A percentile compares a stretch with the other conserved stretches of the same genome.
These are phyloP conservation scores for Solanum chiquidenum DNA, from an alignment of 257 asterid genomes.

Conservation along the genomic window DNA sequence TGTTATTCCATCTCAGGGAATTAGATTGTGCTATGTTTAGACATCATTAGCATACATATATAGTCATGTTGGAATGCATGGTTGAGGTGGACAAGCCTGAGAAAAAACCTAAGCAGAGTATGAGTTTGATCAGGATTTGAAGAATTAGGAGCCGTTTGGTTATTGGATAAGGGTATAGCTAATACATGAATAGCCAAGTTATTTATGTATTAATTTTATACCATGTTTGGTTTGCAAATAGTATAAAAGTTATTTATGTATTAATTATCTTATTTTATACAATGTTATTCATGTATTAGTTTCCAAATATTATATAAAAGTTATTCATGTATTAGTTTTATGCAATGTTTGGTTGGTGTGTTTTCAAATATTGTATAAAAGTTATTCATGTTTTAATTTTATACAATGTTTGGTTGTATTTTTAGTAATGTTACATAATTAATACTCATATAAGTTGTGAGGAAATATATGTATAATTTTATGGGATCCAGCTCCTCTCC, in stretches of 20 bases:
- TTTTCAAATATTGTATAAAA: no score
- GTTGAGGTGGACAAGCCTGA: not conserved
- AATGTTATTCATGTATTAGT: no score
- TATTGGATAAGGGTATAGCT: not conserved
- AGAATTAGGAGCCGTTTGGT: not conserved
- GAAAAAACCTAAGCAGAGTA: not conserved
- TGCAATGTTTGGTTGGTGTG: no score
- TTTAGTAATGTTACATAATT: not conserved
- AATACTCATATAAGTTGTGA: not conserved
- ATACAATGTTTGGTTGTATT: no score
- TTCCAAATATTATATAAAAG: no score
- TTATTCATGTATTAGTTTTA: no score
- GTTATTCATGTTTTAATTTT: no score
- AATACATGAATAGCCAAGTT: not conserved
- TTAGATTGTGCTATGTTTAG: not conserved
- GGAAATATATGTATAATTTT: not conserved
- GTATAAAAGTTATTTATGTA: not conserved
- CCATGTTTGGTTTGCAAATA: not conserved
- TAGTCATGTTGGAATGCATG: not conserved
- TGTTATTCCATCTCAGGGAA: not conserved
- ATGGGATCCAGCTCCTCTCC: no score
- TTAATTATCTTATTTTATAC: no score
- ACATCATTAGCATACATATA: not conserved
- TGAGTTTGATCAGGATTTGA: not conserved
- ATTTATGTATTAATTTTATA: not conserved